phyloP scores from a whole-genome alignment of 75 land plant genomes.

The Picea sitchensis region DNA sequence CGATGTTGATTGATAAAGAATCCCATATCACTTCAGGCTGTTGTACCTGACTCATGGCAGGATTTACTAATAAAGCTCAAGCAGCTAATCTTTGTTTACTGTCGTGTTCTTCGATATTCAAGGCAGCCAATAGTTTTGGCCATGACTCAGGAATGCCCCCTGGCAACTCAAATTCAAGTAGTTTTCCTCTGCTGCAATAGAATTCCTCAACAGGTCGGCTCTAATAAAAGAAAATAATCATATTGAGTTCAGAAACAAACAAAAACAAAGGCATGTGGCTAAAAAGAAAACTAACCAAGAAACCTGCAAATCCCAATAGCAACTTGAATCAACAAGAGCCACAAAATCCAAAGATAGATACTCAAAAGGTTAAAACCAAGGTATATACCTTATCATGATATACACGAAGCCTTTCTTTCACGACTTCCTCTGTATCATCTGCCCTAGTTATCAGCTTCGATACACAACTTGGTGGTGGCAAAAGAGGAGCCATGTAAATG shows the following conservation, averaged over 20 bases:
- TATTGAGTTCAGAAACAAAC: neutral
- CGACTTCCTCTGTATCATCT: conserved; percentile 92
- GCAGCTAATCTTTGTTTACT: conserved; percentile 47
- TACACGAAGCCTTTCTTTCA: conserved; percentile 66
- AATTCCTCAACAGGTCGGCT: conserved; percentile 85
- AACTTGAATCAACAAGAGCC: neutral
- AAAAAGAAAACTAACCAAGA: neutral
- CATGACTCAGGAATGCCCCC: conserved; percentile 94
- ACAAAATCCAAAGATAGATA: neutral
- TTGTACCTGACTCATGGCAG: neutral
- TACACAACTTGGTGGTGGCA: conserved; percentile 80
- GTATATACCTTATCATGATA: conserved; percentile 69
- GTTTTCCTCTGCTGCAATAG: conserved; percentile 62
- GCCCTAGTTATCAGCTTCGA: conserved; percentile 71
- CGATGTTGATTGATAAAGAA: too few relatives aligned
- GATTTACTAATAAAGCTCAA: conserved; percentile 3
- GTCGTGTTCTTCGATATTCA: conserved; percentile 45
- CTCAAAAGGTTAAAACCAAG: neutral
- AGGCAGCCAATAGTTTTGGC: conserved; percentile 69
- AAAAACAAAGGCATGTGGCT: neutral
- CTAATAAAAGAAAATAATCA: conserved; percentile 32
- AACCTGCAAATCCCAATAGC: too few relatives aligned
- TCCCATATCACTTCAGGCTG: neutral
- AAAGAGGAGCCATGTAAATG: conserved; percentile 87
- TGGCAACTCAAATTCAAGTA: conserved; percentile 73